Conservation (phyloP, 2,329 filamentous ascomycete genomes). For the Didymella exigua region DNA sequence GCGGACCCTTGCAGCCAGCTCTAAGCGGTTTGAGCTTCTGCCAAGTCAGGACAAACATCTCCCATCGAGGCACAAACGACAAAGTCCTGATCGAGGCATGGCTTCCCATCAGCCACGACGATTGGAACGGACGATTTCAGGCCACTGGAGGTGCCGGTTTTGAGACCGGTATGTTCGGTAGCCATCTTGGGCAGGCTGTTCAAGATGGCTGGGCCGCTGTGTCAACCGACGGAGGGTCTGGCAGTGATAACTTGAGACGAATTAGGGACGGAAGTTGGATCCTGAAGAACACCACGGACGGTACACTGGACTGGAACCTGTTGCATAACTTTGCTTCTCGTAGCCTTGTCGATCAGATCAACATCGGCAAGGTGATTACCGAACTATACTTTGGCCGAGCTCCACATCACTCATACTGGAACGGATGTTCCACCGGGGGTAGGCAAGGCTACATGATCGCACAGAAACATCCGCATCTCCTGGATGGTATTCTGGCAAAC, state of each 20-base stretch:
- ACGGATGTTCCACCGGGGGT: slow-evolving; percentile 44
- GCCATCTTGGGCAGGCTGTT: slow-evolving; percentile 33
- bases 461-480: slow-evolving; percentile 39
- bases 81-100: slow-evolving; percentile 36
- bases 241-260: slow-evolving; percentile 10
- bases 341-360: slow-evolving; percentile 45
- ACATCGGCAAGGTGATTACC: slow-evolving; percentile 43
- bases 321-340: slow-evolving; percentile 48
- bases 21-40: slow-evolving; percentile 29
- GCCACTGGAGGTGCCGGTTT: slow-evolving; percentile 41
- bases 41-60: slow-evolving; percentile 29
- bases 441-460: slow-evolving; percentile 45
- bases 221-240: slow-evolving; percentile 42
- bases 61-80: slow-evolving; percentile 30
- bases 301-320: slow-evolving; percentile 36
- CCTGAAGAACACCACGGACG: slow-evolving; percentile 22
- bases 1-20: slow-evolving; percentile 10
- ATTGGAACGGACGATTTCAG: slow-evolving; percentile 44
- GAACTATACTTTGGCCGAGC: slow-evolving; percentile 43
- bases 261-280: slow-evolving; percentile 27
- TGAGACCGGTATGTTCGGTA: slow-evolving; percentile 36
- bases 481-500: slow-evolving; percentile 44
- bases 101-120: slow-evolving; percentile 32
- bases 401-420: slow-evolving; percentile 45
- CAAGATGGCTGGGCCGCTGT: slow-evolving; percentile 39